Base-by-base conservation (phyloP, 495 filamentous ascomycete genomes). In the Neurospora sublineolata region DNA sequence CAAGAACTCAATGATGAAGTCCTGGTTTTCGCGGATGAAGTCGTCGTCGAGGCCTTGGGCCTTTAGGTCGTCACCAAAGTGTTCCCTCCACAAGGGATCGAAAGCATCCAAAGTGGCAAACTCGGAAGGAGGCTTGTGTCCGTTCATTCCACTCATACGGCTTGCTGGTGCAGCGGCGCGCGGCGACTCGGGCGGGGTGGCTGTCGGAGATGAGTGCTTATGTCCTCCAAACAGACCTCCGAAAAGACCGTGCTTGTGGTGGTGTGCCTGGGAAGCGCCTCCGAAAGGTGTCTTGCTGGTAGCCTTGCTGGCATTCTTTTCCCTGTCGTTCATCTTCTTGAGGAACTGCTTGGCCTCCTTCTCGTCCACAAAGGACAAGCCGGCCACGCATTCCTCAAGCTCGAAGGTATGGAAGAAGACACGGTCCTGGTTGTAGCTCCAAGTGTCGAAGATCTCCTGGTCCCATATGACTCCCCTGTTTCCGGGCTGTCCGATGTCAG, bases 351-450 rank as follows among this genome's bases (percentile, higher is more conserved):
- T 94, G 37, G 96, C 95, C 79, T 99, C 96, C 81, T 97, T 97
- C 83, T 97, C 94, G 78, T 97, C 94, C 68, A 89, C 88, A 76
- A 99, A 99, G 3, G 93, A 97, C 68, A 99, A 83, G 3, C 91
- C 95, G 14, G 93, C 95, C 71, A 94, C 83, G 77, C 93, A 97
- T 39, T 93, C 88, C 78, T 98, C 94, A 64, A 97, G 87, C 81
- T 98, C 95, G 77, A 99, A 98, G 5, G 93, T 92, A 79, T 98
- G 94, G 82, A 99, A 98, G 80, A 97, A 99, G 39, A 91, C 93
- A 68, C 95, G 91, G 79, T 99, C 96, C 76, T 95, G 93, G 78
- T 97, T 95, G 82, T 98, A 99, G 42, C 86, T 86, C 84, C 97
- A 98, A 64, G 89, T 90, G 69, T 99, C 94, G 79, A 94, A 98